A percentile compares a stretch with the other conserved stretches of the same genome.
Evolutionary conservation across 352 stramenopile genomes (phyloP).

Genomic region (Phytopythium helicoides): DNA sequence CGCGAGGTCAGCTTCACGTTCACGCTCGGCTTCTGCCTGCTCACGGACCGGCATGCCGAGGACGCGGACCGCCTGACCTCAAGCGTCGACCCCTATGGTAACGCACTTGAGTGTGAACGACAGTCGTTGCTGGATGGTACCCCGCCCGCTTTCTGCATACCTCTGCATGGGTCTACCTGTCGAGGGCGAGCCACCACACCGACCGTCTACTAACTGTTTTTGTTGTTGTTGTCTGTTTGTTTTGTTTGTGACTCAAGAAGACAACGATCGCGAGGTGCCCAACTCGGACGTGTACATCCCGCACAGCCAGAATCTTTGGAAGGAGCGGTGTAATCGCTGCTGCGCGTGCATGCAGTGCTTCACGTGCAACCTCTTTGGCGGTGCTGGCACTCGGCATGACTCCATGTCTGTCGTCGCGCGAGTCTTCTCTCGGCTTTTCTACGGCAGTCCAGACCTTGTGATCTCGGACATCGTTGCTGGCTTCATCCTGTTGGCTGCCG

Average conservation of each 20-base stretch:
- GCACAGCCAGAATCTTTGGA: constrained; percentile 66
- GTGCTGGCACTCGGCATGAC: constrained; percentile 78
- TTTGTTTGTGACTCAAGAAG: constrained; percentile 17
- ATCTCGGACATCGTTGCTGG: constrained; percentile 87
- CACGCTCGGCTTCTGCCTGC: constrained; percentile 67
- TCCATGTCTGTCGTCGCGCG: constrained; percentile 88
- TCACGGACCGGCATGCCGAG: constrained; percentile 38
- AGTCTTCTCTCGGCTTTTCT: constrained; percentile 83
- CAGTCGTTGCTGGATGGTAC: constrained; percentile 78
- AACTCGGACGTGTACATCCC: constrained; percentile 84
- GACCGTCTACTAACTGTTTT: background rate
- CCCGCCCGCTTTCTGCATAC: constrained; percentile 9
- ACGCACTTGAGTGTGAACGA: constrained; percentile 66
- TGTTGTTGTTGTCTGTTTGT: constrained; percentile 5
- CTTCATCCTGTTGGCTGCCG: constrained; percentile 76
- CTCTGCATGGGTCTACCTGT: constrained; percentile 4
- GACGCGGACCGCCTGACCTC: constrained; percentile 18
- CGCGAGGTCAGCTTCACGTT: constrained; percentile 70
- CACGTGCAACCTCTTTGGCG: constrained; percentile 87
- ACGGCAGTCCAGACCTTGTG: constrained; percentile 83
- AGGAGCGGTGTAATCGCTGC: constrained; percentile 70
- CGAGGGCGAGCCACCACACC: background rate
- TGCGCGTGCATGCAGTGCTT: constrained; percentile 81
- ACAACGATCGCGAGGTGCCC: constrained; percentile 52
- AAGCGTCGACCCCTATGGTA: constrained; percentile 57